Conservation (phyloP, 179 eudicot genomes). For the Beta corolliflora region DNA sequence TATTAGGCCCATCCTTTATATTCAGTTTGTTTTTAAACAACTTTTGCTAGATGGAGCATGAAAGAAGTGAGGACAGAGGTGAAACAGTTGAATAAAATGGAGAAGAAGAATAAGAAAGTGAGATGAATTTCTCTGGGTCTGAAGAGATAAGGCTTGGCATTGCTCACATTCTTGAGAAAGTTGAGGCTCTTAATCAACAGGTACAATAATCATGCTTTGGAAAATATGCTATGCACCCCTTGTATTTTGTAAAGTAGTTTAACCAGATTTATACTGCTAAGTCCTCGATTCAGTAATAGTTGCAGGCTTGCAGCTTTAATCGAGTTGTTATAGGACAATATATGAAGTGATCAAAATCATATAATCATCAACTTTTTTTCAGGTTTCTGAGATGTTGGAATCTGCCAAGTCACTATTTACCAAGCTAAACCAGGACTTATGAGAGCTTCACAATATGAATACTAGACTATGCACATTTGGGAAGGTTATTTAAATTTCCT, state of each 20-base stretch:
- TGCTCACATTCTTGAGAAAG: conserved; percentile 66
- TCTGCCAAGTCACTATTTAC: conserved; percentile 70
- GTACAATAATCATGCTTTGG: conserved; percentile 38
- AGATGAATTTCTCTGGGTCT: conserved; percentile 49
- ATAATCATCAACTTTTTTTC: conserved; percentile 1
- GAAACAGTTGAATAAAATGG: conserved; percentile 42
- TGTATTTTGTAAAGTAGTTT: background rate
- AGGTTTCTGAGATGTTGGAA: conserved; percentile 89
- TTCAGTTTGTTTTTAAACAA: conserved; percentile 23
- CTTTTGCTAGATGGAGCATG: conserved; percentile 50
- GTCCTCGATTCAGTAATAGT: too few relatives aligned
- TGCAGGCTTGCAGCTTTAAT: too few relatives aligned
- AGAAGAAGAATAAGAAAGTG: conserved; percentile 69
- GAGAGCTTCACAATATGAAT: conserved; percentile 37
- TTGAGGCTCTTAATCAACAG: conserved; percentile 68
- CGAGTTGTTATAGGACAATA: too few relatives aligned
- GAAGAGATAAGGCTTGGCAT: conserved; percentile 80
- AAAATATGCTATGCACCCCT: background rate
- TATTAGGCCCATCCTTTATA: conserved; percentile 10
- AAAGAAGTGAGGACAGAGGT: conserved; percentile 36
- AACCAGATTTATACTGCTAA: background rate
- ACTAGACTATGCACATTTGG: background rate
- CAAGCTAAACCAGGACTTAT: conserved; percentile 66
- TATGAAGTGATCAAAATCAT: background rate
- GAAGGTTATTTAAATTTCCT: conserved; percentile 1